phyloP scores from a whole-genome alignment of 345 rosid species.

The Sonneratia caseolaris region DNA sequence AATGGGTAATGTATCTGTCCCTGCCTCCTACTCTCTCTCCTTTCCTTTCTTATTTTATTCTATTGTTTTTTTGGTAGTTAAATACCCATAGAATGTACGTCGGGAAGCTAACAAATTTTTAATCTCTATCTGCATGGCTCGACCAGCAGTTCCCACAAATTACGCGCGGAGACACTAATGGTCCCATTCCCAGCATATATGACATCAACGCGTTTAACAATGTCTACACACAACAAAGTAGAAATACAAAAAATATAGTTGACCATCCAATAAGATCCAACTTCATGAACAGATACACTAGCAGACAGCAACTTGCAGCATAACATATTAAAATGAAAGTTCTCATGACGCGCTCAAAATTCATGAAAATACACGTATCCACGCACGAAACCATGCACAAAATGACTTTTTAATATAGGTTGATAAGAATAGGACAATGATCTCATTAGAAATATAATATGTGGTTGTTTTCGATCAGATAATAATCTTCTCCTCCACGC shows the following conservation, averaged over 20 bases:
- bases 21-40: background rate
- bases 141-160: constrained; percentile 1
- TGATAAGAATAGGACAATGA: constrained; percentile 6
- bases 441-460: constrained; percentile 17
- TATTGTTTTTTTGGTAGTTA: background rate
- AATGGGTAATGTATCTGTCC: background rate
- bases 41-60: background rate
- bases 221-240: constrained; percentile 6
- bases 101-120: background rate
- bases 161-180: constrained; percentile 1
- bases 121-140: constrained; percentile 1
- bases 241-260: constrained; percentile 2
- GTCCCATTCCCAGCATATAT: constrained; percentile 1
- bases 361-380: constrained; percentile 9
- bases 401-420: constrained; percentile 3
- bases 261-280: constrained; percentile 3
- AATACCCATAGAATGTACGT: background rate
- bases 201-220: constrained; percentile 9
- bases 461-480: constrained; percentile 31
- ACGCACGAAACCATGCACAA: constrained; percentile 9
- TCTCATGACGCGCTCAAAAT: constrained; percentile 3
- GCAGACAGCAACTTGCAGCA: background rate
- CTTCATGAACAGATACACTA: background rate
- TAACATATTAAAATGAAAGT: constrained; percentile 3
- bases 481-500: constrained; percentile 16